Evolutionary conservation across 768 basidiomycete genomes (phyloP).

Genomic region (Cystobasidium tubakii): DNA sequence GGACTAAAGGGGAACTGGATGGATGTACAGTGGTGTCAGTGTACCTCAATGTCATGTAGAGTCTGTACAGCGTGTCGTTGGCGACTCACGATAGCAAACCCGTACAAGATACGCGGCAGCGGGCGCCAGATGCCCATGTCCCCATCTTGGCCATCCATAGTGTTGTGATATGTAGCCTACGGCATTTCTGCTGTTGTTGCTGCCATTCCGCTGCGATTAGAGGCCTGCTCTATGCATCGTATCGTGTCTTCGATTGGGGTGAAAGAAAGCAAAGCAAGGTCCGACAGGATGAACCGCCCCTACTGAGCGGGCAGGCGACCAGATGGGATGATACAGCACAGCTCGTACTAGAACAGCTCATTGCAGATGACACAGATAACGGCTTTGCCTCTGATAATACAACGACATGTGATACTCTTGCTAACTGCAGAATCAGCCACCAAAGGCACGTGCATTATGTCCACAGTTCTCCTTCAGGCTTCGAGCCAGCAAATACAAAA

Average conservation of each 20-base stretch:
- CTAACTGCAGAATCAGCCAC: not conserved
- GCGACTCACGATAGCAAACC: conserved; percentile 30
- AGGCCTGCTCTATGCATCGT: too few relatives aligned
- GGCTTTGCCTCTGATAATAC: too few relatives aligned
- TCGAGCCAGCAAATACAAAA: conserved; percentile 17
- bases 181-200: not conserved
- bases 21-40: not conserved
- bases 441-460: conserved; percentile 2
- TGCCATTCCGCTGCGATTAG: not conserved
- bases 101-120: conserved; percentile 31
- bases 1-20: conserved; percentile 20
- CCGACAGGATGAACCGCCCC: too few relatives aligned
- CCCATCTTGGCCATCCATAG: conserved; percentile 27
- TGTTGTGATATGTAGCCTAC: not conserved
- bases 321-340: too few relatives aligned
- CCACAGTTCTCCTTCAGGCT: conserved; percentile 1
- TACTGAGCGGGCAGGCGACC: too few relatives aligned
- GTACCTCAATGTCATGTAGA: too few relatives aligned
- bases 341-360: too few relatives aligned
- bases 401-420: not conserved
- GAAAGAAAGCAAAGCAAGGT: too few relatives aligned
- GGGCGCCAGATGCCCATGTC: conserved; percentile 19
- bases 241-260: too few relatives aligned
- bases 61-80: not conserved
- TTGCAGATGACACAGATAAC: too few relatives aligned